A percentile compares a stretch with the other conserved stretches of the same genome.
These are phyloP conservation scores for Botryotinia narcissicola DNA, from an alignment of 2,329 filamentous ascomycete genomes.

Conservation along the genomic window DNA sequence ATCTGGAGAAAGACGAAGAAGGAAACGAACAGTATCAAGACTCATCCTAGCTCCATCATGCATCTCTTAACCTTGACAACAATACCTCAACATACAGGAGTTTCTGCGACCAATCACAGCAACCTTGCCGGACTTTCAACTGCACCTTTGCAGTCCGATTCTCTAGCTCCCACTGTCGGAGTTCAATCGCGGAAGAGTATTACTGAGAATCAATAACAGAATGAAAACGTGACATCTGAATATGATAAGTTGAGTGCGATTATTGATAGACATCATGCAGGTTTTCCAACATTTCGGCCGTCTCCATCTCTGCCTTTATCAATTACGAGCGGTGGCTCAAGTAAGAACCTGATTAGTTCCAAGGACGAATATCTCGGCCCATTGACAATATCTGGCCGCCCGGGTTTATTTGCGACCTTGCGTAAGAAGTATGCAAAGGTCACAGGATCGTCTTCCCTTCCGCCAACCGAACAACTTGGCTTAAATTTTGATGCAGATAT, in stretches of 20 bases:
- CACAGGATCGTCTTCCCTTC: not conserved
- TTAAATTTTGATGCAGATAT: not conserved
- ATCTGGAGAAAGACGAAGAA: not conserved
- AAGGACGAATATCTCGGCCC: no score
- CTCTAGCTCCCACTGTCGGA: not conserved
- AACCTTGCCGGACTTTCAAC: not conserved
- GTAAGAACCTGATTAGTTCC: no score
- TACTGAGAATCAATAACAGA: not conserved
- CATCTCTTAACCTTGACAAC: no score
- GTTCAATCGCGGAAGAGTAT: not conserved
- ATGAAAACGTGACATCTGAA: not conserved
- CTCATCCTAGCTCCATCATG: not conserved
- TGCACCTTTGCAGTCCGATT: no score
- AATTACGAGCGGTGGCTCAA: no score
- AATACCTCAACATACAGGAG: not conserved
- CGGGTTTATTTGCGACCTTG: not conserved
- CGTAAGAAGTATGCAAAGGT: not conserved
- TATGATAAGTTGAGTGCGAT: not conserved
- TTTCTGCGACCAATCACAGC: not conserved
- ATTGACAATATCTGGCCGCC: not conserved
- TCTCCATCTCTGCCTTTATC: not conserved
- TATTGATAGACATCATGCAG: not conserved
- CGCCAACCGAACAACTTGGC: not conserved
- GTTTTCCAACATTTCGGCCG: not conserved
- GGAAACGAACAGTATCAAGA: not conserved